These are phyloP conservation scores for Yamadazyma ubonensis DNA, from an alignment of 805 yeast genomes.

Conservation along the genomic window DNA sequence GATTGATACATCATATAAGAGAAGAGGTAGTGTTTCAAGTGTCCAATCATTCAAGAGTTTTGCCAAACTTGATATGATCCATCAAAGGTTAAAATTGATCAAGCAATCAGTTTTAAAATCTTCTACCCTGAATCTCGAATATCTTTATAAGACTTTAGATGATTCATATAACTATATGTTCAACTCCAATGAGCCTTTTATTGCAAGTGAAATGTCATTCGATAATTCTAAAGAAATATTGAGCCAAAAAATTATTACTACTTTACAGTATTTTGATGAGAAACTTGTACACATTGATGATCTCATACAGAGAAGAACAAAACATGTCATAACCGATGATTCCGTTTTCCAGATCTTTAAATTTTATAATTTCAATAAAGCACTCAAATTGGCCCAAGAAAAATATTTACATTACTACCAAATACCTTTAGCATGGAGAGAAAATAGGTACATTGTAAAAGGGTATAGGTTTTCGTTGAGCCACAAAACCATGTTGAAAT, in stretches of 20 bases:
- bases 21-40: slow-evolving; percentile 31
- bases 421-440: slow-evolving; percentile 90
- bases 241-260: slow-evolving; percentile 38
- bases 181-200: slow-evolving; percentile 18
- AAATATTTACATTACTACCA: slow-evolving; percentile 76
- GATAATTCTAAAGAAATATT: slow-evolving; percentile 27
- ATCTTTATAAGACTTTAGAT: slow-evolving; percentile 37
- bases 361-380: slow-evolving; percentile 40
- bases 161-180: slow-evolving; percentile 42
- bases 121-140: slow-evolving; percentile 39
- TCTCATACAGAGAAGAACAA: slow-evolving; percentile 34
- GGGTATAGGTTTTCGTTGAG: slow-evolving; percentile 83
- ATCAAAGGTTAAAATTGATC: slow-evolving; percentile 34
- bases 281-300: slow-evolving; percentile 39
- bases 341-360: slow-evolving; percentile 33
- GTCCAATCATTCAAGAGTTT: slow-evolving; percentile 28
- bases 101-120: slow-evolving; percentile 37
- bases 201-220: slow-evolving; percentile 12
- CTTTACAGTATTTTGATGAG: slow-evolving; percentile 44
- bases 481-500: slow-evolving; percentile 56
- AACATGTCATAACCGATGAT: slow-evolving; percentile 26
- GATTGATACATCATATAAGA: slow-evolving; percentile 9
- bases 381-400: slow-evolving; percentile 29
- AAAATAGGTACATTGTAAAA: slow-evolving; percentile 75
- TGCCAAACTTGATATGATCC: slow-evolving; percentile 35